phyloP scores from a whole-genome alignment of 2,329 filamentous ascomycete genomes.

The Aspergillus sp. region DNA sequence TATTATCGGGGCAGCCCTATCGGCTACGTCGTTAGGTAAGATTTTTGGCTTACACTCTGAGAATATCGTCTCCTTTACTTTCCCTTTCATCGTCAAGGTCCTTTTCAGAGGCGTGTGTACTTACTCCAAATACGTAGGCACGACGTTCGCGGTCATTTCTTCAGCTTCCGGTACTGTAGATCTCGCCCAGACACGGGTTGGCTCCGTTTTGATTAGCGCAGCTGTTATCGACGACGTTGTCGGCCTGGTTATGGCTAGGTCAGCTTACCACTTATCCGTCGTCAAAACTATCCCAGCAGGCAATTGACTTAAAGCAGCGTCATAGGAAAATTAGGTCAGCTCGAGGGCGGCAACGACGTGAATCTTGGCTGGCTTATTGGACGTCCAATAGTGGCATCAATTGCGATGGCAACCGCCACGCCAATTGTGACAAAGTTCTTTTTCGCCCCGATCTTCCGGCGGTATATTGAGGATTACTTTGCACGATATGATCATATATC shows the following conservation, averaged over 20 bases:
- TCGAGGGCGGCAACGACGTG: constrained; percentile 19
- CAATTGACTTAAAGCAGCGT: constrained; percentile 21
- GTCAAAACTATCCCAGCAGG: neutral
- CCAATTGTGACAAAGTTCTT: constrained; percentile 42
- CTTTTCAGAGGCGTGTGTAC: no score
- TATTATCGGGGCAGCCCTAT: constrained; percentile 33
- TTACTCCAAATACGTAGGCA: no score
- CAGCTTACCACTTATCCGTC: neutral
- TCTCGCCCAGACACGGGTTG: constrained; percentile 46
- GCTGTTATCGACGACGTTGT: constrained; percentile 52
- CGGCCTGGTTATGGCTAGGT: constrained; percentile 43
- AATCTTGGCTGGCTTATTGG: constrained; percentile 43
- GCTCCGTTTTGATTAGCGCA: constrained; percentile 49
- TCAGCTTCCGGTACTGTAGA: constrained; percentile 38
- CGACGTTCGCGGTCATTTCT: constrained; percentile 34
- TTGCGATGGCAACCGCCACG: constrained; percentile 37
- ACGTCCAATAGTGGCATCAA: constrained; percentile 42
- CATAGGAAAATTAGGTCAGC: constrained; percentile 33
- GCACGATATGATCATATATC: constrained; percentile 37
- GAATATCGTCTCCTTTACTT: no score
- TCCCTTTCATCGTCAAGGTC: no score
- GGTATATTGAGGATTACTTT: constrained; percentile 37
- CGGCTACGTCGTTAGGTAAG: constrained; percentile 33
- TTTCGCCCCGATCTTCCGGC: constrained; percentile 43
- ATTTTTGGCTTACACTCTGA: no score